Percentiles rank a stretch among this genome's conserved stretches.
These are phyloP conservation scores for Coniferiporia weirii DNA, from an alignment of 1,284 basidiomycete species.

Conservation along the genomic window DNA sequence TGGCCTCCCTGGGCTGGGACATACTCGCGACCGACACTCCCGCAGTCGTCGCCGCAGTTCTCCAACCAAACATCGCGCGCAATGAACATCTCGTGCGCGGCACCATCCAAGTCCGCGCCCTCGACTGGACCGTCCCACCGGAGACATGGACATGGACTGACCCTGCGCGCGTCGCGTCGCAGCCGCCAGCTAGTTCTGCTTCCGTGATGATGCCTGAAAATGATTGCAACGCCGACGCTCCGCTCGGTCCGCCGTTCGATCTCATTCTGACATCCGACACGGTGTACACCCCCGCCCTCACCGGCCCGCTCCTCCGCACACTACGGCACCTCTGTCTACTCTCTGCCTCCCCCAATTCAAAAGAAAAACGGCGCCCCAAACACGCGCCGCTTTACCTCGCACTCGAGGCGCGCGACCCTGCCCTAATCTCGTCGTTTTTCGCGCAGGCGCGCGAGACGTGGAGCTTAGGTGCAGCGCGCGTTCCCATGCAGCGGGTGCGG, in stretches of 20 bases:
- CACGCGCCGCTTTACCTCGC: conserved; percentile 58
- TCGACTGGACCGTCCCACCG: conserved; percentile 60
- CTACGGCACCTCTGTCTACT: conserved; percentile 46
- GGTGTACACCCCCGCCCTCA: conserved; percentile 62
- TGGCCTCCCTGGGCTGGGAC: conserved; percentile 68
- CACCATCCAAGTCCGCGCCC: conserved; percentile 47
- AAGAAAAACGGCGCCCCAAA: neutral
- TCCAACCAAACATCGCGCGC: conserved; percentile 56
- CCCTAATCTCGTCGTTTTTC: conserved; percentile 56
- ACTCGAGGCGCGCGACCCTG: conserved; percentile 74
- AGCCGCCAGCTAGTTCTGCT: neutral
- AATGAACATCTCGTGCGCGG: conserved; percentile 42
- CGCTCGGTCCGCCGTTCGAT: conserved; percentile 59
- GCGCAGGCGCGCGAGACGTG: conserved; percentile 36
- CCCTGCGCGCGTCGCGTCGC: conserved; percentile 26
- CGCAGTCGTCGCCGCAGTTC: conserved; percentile 62
- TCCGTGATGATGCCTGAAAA: conserved; percentile 17
- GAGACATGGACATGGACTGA: conserved; percentile 52
- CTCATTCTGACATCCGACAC: conserved; percentile 85
- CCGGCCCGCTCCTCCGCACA: conserved; percentile 68
- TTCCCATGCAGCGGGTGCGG: conserved; percentile 55
- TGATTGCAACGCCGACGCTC: conserved; percentile 13
- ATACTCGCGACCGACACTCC: conserved; percentile 78
- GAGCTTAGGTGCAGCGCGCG: conserved; percentile 53
- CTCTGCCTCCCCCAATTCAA: conserved; percentile 15